phyloP scores from a whole-genome alignment of 345 rosid species.

The Carallia brachiata region DNA sequence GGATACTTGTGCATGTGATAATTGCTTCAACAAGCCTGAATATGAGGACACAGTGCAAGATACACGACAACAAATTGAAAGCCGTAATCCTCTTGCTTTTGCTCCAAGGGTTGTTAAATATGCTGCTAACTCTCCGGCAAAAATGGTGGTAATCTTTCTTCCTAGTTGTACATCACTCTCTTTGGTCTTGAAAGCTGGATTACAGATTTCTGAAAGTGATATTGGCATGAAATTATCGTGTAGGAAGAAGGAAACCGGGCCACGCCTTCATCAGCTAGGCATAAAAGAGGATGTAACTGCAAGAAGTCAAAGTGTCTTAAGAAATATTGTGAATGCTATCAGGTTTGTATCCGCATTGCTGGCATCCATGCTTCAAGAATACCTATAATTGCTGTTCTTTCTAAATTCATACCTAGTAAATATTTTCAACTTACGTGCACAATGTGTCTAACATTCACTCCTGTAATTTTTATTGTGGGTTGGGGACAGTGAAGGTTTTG shows the following conservation, averaged over 20 bases:
- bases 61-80: conserved; percentile 29
- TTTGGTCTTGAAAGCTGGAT: neutral
- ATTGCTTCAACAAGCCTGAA: conserved; percentile 40
- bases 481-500: neutral
- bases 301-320: conserved; percentile 48
- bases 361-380: neutral
- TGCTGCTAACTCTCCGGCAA: conserved; percentile 19
- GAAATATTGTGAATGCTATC: conserved; percentile 52
- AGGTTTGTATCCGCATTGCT: conserved; percentile 27
- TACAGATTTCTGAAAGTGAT: neutral
- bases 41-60: conserved; percentile 39
- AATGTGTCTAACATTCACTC: no score
- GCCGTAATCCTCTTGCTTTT: conserved; percentile 48
- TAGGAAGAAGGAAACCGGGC: conserved; percentile 32
- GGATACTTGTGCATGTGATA: conserved; percentile 36
- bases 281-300: conserved; percentile 55
- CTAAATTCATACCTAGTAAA: neutral
- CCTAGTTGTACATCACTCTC: neutral
- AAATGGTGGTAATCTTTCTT: conserved; percentile 19
- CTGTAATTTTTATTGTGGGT: no score
- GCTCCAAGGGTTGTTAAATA: conserved; percentile 37
- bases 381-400: neutral
- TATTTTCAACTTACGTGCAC: no score
- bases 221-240: conserved; percentile 10
- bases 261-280: conserved; percentile 39